Evolutionary conservation across 2,329 filamentous ascomycete species (phyloP), one percentile per base, ranked within the genome.

Genomic region (Fusarium sp.): DNA sequence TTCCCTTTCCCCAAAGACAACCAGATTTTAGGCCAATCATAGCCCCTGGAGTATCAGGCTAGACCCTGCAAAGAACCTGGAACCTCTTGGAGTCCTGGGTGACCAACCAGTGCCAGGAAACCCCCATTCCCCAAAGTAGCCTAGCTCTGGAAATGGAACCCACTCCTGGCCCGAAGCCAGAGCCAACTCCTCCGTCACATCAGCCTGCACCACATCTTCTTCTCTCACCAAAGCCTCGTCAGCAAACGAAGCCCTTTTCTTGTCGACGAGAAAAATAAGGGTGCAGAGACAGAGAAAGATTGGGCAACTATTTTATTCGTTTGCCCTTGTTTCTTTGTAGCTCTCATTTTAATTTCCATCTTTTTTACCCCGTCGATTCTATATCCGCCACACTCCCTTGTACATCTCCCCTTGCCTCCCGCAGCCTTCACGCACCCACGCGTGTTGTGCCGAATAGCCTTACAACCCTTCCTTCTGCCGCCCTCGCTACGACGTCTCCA

Each of bases 151-250:
- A 28, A 40, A 61, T 45, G 36, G 31, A 67, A 57, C 49, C 67
- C 64, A 70, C 62, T 31, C 50, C 54, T 57, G 49, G 47, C 43
- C 62, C 62, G 47, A 58, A 50, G 52, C 47, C 57, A 63, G 66
- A 65, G 40, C 66, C 53, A 57, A 68, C 67, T 70, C 67, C 67
- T 70, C 66, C 62, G 62, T 70, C 67, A 70, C 67, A 70, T 70
- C 67, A 69, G 67, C 66, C 67, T 69, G 62, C 66, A 69, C 67
- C 62, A 70, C 50, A 70, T 68, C 67, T 70, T 64, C 42, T 54
- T 54, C 50, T 64, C 67, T 70, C 67, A 68, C 67, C 67, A 70
- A 68, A 70, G 67, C 67, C 67, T 70, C 67, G 67, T 70, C 67
- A 70, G 67, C 67, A 70, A 38, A 54, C 50, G 42, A 55, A 64